Conservation (phyloP, 192 early-diverging fungal species). For the Coemansia sp. region DNA sequence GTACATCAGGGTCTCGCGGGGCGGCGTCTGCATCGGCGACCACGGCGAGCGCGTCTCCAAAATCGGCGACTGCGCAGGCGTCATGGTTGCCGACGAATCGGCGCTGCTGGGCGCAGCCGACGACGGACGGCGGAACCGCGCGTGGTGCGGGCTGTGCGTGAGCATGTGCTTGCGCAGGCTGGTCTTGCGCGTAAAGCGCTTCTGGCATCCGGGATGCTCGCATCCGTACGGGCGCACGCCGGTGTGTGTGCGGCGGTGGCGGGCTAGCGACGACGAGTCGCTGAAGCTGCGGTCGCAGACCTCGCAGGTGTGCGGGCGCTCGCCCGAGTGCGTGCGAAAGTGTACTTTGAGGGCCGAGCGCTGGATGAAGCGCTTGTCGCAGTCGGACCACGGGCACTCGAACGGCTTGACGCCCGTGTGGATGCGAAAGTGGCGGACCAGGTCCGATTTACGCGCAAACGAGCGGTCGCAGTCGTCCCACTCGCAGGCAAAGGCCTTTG, state of each 20-base stretch:
- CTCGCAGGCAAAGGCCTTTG: no score
- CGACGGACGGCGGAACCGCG: no score
- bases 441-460: slow-evolving; percentile 68
- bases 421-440: slow-evolving; percentile 81
- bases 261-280: slow-evolving; percentile 67
- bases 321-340: slow-evolving; percentile 75
- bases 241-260: slow-evolving; percentile 68
- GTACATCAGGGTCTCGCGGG: no score
- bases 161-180: no score
- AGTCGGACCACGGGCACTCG: slow-evolving; percentile 69
- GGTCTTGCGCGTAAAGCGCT: no score
- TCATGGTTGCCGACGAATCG: no score
- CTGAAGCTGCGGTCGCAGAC: slow-evolving; percentile 64
- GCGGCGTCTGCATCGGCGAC: no score
- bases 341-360: slow-evolving; percentile 77
- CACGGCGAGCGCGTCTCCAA: no score
- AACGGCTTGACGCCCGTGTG: slow-evolving; percentile 83
- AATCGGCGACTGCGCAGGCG: no score
- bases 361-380: slow-evolving; percentile 80
- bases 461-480: slow-evolving; percentile 63
- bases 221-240: slow-evolving; percentile 73
- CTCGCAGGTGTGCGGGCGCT: slow-evolving; percentile 68
- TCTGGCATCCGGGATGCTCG: slow-evolving; percentile 38
- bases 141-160: no score
- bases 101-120: no score